A percentile compares a stretch with the other conserved stretches of the same genome.
phyloP scores from a whole-genome alignment of 2,329 filamentous ascomycete species.

The Raffaelea albimanens region DNA sequence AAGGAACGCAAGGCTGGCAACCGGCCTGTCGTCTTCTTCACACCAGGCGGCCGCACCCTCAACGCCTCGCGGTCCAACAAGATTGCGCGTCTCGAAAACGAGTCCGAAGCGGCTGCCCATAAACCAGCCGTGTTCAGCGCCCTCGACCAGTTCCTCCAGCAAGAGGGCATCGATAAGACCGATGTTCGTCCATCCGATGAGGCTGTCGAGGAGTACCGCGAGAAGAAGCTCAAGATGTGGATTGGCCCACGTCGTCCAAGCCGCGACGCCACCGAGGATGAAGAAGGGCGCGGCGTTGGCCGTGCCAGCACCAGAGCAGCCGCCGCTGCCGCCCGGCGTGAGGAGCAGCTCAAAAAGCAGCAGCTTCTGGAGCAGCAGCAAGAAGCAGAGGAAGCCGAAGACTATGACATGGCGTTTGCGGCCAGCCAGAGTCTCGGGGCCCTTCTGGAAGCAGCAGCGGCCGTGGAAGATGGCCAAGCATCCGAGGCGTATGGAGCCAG shows the following conservation, averaged over 20 bases:
- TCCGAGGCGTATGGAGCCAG: neutral
- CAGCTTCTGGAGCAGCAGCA: neutral
- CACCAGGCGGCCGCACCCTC: constrained; percentile 35
- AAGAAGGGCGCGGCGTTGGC: constrained; percentile 1
- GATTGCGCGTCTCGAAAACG: constrained; percentile 18
- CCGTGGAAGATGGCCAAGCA: neutral
- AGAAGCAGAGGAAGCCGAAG: constrained; percentile 17
- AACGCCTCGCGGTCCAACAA: constrained; percentile 35
- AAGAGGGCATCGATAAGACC: constrained; percentile 15
- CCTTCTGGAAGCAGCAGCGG: constrained; percentile 2
- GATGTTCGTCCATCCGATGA: constrained; percentile 11
- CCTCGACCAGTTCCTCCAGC: constrained; percentile 15
- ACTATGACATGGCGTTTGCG: neutral
- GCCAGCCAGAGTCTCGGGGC: neutral
- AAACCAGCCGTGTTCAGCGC: constrained; percentile 13
- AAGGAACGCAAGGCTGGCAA: constrained; percentile 32
- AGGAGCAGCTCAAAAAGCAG: constrained; percentile 11
- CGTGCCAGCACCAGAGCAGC: constrained; percentile 5
- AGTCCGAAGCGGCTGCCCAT: constrained; percentile 1
- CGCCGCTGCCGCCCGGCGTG: neutral
- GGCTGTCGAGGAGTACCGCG: constrained; percentile 11
- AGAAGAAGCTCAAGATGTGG: constrained; percentile 10
- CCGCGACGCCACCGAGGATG: constrained; percentile 10
- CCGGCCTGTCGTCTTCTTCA: constrained; percentile 39
- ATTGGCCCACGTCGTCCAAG: constrained; percentile 8